Percentiles rank a stretch among this genome's conserved stretches.
These are phyloP conservation scores for Beverwykella pulmonaria DNA, from an alignment of 495 filamentous ascomycete genomes.

Conservation along the genomic window DNA sequence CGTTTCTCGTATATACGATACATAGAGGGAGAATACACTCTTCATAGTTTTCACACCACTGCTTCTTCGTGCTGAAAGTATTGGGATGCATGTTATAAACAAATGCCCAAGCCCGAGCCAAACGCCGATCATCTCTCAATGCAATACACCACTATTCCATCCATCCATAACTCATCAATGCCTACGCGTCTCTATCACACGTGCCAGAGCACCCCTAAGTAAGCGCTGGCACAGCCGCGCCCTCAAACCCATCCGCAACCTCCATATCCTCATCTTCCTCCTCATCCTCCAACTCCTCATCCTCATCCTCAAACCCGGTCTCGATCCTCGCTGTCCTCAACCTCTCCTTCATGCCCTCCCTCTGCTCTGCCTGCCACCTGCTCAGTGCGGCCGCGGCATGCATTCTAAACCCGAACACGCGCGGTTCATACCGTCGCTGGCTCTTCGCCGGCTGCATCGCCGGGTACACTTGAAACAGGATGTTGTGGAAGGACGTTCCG, in stretches of 20 bases:
- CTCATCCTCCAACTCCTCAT: conserved; percentile 49
- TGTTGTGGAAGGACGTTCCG: conserved; percentile 96
- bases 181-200: background rate
- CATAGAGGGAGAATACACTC: background rate
- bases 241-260: conserved; percentile 33
- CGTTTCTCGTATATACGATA: background rate
- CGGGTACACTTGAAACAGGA: conserved; percentile 97
- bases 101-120: background rate
- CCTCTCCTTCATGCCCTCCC: conserved; percentile 76
- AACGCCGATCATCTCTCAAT: background rate
- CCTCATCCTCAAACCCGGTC: conserved; percentile 61
- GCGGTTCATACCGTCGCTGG: conserved; percentile 80
- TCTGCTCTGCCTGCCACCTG: conserved; percentile 82
- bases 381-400: conserved; percentile 86
- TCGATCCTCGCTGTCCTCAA: conserved; percentile 59
- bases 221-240: background rate
- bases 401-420: conserved; percentile 92
- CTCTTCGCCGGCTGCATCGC: conserved; percentile 83
- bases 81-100: background rate
- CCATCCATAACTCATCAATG: background rate
- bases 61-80: background rate
- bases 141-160: background rate
- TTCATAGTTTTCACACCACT: background rate
- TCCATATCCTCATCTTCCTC: conserved; percentile 50
- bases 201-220: too few species aligned